Base-by-base conservation (phyloP, 768 basidiomycete species). In the Tylopilus cervinicoccineus region DNA sequence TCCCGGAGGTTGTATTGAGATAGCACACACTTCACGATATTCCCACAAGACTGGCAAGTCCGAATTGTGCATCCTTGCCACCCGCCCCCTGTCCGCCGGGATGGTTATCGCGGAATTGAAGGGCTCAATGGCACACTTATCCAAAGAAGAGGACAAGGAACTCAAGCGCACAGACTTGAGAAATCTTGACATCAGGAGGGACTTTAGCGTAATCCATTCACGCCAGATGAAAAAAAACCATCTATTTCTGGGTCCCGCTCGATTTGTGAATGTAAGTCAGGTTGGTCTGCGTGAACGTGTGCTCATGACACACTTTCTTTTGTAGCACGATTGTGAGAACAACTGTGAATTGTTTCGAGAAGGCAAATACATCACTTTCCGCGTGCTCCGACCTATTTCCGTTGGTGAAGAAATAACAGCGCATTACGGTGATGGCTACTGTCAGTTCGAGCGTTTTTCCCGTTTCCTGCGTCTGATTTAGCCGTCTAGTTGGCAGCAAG, bases 191-290 rank as follows among this genome's bases (percentile, higher is more conserved):
- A 88, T 88, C 54, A 81, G 90, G 51, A 75, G 88, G 59, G 90
- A 93, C 65, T 93, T 93, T 64, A 91, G 88, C 65, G 90, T 93
- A 60, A 91, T 93, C 45, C 89, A 92, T 67, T 91, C 88, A 28
- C 88, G 86, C 61, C 87, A 88, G 66, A 85, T 89, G 79, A 92
- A 92, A 75, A 89, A 88, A 70, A 93, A 90, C 60, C 88, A 92
- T 71, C 74, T 93, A 61, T 92, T 93, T 72, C 73, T 93, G 64
- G 90, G 90, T 10, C 91, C 90, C 43, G 91, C 90, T 70, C 85
- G 90, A 62, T 93, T 93, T 71, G 90, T 93, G 52, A 93, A 93
- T 64, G 90, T 92, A 68, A 77, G 87, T 70, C 33, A 45, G 55
- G 29, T 19, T 38, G 13, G 22, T 38, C 24, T 47, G 6, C 26